Percentiles rank a stretch among this genome's conserved stretches.
These are phyloP conservation scores for Petunia secreta DNA, from an alignment of 257 asterid genomes.

Conservation along the genomic window DNA sequence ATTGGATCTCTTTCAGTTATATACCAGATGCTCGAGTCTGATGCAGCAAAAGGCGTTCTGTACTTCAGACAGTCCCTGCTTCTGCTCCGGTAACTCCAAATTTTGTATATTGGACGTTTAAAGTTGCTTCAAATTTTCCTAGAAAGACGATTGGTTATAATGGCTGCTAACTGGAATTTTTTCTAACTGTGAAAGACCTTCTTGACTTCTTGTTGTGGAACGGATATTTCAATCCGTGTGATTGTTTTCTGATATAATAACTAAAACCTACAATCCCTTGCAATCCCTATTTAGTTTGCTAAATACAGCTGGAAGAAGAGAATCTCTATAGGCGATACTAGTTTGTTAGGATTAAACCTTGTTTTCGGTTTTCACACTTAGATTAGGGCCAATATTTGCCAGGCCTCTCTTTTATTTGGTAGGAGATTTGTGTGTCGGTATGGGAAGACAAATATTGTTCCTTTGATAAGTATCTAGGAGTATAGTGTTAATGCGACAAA, in stretches of 20 bases:
- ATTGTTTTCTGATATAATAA: background rate
- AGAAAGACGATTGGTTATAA: slow-evolving; percentile 14
- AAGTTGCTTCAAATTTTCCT: background rate
- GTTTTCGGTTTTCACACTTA: background rate
- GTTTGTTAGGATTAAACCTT: background rate
- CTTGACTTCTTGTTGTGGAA: slow-evolving; percentile 7
- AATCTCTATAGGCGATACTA: background rate
- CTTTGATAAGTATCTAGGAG: background rate
- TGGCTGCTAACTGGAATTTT: slow-evolving; percentile 10
- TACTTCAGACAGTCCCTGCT: slow-evolving; percentile 95
- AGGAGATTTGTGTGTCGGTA: background rate
- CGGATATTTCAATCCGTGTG: background rate
- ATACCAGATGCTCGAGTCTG: slow-evolving; percentile 97
- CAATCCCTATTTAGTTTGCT: background rate
- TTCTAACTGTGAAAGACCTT: background rate
- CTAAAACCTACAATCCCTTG: background rate
- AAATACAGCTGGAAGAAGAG: background rate
- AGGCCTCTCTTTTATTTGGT: background rate
- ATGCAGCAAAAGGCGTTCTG: slow-evolving; percentile 86
- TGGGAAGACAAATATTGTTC: background rate
- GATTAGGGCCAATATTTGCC: background rate
- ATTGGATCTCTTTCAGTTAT: slow-evolving; percentile 96
- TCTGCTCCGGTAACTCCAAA: slow-evolving; percentile 70
- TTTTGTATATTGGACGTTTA: background rate
- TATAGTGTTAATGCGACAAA: background rate